Conservation (phyloP, 2,329 filamentous ascomycete species). For the Trichoderma sp. region DNA sequence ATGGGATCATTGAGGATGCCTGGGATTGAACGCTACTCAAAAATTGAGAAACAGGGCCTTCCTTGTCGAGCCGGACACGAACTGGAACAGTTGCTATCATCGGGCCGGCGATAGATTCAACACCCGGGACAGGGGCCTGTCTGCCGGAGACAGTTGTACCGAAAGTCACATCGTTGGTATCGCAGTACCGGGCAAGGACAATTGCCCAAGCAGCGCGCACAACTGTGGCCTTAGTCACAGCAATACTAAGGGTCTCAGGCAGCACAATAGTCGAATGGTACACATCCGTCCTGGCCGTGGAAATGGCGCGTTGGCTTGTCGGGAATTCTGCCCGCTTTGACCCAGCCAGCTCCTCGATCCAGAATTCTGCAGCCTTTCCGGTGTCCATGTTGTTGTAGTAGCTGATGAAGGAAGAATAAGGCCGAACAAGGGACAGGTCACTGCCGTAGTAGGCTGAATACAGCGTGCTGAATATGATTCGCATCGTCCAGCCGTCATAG, state of each 20-base stretch:
- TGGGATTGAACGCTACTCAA: conserved; percentile 27
- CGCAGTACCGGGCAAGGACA: conserved; percentile 43
- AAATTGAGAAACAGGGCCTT: conserved; percentile 1
- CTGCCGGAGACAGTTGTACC: conserved; percentile 31
- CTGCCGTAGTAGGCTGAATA: conserved; percentile 11
- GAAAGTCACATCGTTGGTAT: conserved; percentile 32
- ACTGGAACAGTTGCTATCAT: conserved; percentile 26
- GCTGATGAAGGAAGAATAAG: conserved; percentile 19
- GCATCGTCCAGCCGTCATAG: conserved; percentile 38
- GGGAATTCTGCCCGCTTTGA: conserved; percentile 27
- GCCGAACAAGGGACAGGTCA: not conserved
- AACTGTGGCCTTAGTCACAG: conserved; percentile 32
- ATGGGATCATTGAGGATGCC: conserved; percentile 27
- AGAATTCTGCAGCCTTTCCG: not conserved
- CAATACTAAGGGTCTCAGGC: conserved; percentile 16
- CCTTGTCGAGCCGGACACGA: conserved; percentile 6
- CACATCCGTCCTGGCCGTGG: conserved; percentile 5
- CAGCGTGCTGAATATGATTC: conserved; percentile 29
- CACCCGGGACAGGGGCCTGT: conserved; percentile 29
- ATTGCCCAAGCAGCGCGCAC: conserved; percentile 38
- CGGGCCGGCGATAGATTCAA: conserved; percentile 30
- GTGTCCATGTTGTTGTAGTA: conserved; percentile 39
- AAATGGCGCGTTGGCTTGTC: not conserved
- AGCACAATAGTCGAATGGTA: not conserved
- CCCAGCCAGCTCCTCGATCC: conserved; percentile 27